Evolutionary conservation across 768 basidiomycete genomes (phyloP).

Genomic region (Exidia glandulosa): DNA sequence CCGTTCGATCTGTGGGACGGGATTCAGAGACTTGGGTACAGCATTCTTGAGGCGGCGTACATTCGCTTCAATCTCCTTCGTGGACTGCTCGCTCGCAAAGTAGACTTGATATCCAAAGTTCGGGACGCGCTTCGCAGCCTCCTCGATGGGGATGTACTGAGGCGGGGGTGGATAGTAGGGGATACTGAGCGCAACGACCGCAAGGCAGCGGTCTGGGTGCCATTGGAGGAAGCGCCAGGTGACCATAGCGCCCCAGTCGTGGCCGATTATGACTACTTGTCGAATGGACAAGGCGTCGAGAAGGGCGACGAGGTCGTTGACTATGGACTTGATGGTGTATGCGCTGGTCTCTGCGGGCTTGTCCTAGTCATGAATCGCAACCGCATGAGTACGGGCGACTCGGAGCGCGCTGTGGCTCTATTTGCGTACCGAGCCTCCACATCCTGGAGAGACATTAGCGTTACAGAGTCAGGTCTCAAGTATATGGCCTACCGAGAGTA

Average conservation of each 20-base stretch:
- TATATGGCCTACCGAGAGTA: constrained; percentile 15
- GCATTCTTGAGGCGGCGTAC: constrained; percentile 25
- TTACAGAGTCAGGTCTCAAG: not conserved
- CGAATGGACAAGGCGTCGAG: constrained; percentile 43
- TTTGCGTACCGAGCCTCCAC: not conserved
- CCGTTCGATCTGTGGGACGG: not conserved
- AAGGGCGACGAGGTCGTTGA: constrained; percentile 53
- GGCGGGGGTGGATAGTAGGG: constrained; percentile 53
- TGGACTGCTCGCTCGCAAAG: constrained; percentile 43
- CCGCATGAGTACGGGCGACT: not conserved
- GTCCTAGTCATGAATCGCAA: too few species aligned
- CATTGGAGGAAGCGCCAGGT: constrained; percentile 61
- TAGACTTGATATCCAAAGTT: constrained; percentile 59
- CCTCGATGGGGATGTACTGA: constrained; percentile 37
- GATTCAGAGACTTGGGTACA: not conserved
- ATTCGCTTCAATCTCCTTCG: constrained; percentile 42
- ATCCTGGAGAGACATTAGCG: not conserved
- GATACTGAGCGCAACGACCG: constrained; percentile 48
- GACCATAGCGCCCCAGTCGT: constrained; percentile 69
- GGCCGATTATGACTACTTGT: constrained; percentile 59
- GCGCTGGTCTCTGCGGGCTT: constrained; percentile 43
- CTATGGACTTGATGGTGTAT: constrained; percentile 50
- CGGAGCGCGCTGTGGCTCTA: not conserved
- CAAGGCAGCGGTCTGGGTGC: constrained; percentile 52
- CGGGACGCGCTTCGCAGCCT: constrained; percentile 40